A percentile compares a stretch with the other conserved stretches of the same genome.
phyloP scores from a whole-genome alignment of 768 basidiomycete genomes.

The Kwoniella botswanensis region DNA sequence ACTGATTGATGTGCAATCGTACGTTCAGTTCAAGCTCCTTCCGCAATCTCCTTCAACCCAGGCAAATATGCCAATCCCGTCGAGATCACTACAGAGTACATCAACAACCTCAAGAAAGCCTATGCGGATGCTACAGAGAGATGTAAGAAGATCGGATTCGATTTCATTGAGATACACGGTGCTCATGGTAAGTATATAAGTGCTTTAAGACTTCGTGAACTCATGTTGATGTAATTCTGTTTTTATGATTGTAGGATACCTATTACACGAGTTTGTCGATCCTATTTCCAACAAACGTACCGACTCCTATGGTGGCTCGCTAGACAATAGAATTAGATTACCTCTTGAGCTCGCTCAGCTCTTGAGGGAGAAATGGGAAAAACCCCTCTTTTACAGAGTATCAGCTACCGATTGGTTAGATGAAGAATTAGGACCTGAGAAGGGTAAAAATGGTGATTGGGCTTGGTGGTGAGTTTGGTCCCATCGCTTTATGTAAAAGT shows the following conservation, averaged over 20 bases:
- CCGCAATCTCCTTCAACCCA: conserved; percentile 65
- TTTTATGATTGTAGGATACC: conserved; percentile 34
- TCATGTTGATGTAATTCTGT: background rate
- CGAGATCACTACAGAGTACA: conserved; percentile 65
- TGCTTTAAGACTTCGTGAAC: too few species aligned
- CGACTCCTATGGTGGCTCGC: conserved; percentile 73
- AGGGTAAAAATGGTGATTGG: conserved; percentile 40
- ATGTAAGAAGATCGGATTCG: conserved; percentile 67
- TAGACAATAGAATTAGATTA: conserved; percentile 75
- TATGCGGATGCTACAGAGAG: conserved; percentile 60
- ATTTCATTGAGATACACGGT: conserved; percentile 67
- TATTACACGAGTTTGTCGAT: conserved; percentile 65
- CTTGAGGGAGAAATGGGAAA: conserved; percentile 68
- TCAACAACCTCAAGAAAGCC: conserved; percentile 67
- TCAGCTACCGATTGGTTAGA: conserved; percentile 72
- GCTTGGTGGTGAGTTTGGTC: conserved; percentile 44
- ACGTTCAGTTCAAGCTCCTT: conserved; percentile 68
- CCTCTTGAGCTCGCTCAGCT: conserved; percentile 66
- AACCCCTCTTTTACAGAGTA: conserved; percentile 75
- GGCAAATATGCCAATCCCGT: conserved; percentile 65
- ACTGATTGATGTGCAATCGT: too few species aligned
- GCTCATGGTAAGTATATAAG: conserved; percentile 64
- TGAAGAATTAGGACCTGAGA: conserved; percentile 65
- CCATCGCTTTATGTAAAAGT: background rate
- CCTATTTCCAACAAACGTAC: conserved; percentile 74